Evolutionary conservation across 2,329 filamentous ascomycete genomes (phyloP).

Genomic region (Aspergillus eucalypticola): DNA sequence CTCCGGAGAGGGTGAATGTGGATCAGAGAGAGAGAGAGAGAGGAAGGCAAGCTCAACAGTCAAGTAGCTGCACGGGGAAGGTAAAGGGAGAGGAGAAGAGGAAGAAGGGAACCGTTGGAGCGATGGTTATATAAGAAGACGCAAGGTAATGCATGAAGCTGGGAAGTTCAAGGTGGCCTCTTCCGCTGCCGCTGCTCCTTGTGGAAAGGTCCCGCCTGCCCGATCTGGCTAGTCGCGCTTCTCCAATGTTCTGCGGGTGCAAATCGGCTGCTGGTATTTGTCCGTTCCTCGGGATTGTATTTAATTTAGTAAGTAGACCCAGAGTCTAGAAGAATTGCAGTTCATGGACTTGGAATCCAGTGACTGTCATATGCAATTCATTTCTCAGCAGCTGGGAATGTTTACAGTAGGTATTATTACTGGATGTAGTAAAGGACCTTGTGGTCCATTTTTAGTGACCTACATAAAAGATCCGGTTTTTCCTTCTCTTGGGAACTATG

Average conservation of each 20-base stretch:
- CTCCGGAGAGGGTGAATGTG: conserved; percentile 16
- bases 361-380: no score
- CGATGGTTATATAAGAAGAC: conserved; percentile 34
- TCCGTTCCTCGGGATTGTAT: background rate
- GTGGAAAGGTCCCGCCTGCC: conserved; percentile 16
- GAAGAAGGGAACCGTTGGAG: conserved; percentile 23
- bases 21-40: conserved; percentile 7
- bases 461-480: no score
- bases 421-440: no score
- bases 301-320: background rate
- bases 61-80: conserved; percentile 7
- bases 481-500: background rate
- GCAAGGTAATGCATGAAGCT: conserved; percentile 22
- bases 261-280: conserved; percentile 1
- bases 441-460: no score
- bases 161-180: conserved; percentile 48
- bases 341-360: no score
- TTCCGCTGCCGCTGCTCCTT: conserved; percentile 31
- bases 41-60: conserved; percentile 13
- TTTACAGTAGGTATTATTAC: no score
- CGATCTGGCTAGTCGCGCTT: conserved; percentile 21
- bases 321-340: background rate
- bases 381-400: no score
- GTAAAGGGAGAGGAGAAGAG: conserved; percentile 19
- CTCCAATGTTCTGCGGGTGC: conserved; percentile 19